Evolutionary conservation across 106 monocot species (phyloP).

Genomic region (Allium sativum): DNA sequence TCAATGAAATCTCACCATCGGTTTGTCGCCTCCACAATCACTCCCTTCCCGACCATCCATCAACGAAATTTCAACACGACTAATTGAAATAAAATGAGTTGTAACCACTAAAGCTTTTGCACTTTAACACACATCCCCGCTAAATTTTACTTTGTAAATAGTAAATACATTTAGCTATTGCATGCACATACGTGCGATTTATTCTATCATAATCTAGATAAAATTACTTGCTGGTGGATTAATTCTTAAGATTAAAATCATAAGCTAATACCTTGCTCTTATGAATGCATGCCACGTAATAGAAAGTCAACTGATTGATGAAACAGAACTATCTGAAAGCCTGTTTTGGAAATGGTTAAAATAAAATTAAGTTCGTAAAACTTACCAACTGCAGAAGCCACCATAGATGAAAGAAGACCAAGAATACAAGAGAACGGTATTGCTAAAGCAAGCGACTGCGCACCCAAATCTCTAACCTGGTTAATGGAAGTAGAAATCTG

Average conservation of each 20-base stretch:
- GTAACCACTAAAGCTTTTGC: too few relatives aligned
- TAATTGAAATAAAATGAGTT: too few relatives aligned
- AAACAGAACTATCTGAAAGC: neutral
- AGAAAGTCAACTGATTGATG: neutral
- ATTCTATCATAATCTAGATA: neutral
- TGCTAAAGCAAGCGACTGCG: slow-evolving; percentile 7
- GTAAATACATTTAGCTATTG: too few relatives aligned
- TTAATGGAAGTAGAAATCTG: neutral
- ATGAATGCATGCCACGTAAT: neutral
- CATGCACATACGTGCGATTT: too few relatives aligned
- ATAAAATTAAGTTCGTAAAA: too few relatives aligned
- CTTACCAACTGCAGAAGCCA: slow-evolving; percentile 10
- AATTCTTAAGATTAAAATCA: neutral
- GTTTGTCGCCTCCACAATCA: too few relatives aligned
- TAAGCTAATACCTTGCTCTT: neutral
- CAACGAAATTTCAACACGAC: too few relatives aligned
- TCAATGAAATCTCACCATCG: too few relatives aligned
- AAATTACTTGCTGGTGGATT: neutral
- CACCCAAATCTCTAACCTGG: slow-evolving; percentile 8
- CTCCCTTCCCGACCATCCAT: too few relatives aligned
- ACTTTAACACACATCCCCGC: too few relatives aligned
- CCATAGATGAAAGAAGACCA: slow-evolving; percentile 7
- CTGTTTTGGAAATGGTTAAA: too few relatives aligned
- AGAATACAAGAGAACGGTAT: slow-evolving; percentile 5
- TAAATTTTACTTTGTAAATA: too few relatives aligned